Base-by-base conservation (phyloP, 2,329 filamentous ascomycete species). In the Trichoderma sp. region DNA sequence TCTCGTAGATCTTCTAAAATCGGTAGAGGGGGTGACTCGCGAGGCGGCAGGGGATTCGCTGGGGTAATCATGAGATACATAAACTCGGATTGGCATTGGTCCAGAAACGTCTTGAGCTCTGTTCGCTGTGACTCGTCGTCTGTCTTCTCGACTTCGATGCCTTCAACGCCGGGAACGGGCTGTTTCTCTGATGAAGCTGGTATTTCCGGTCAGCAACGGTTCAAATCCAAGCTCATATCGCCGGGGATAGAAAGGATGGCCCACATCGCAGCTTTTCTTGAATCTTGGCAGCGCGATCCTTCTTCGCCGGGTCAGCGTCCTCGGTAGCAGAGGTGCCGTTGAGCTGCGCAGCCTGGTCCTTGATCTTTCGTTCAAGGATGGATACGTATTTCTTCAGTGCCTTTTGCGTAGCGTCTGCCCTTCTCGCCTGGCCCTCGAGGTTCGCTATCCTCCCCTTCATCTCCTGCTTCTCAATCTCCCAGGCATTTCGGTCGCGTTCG, bases 381-480 rank as follows among this genome's bases (percentile, higher is more conserved):
- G 89, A 86, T 69, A 98, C 91, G 77, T 97, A 96, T 83, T 94
- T 94, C 78, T 93, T 94, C 66, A 97, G 83, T 39, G 94, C 93
- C 80, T 94, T 94, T 75, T 97, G 94, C 69, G 94, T 89, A 71
- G 92, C 91, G 80, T 97, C 96, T 61, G 92, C 91, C 73, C 95
- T 93, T 72, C 94, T 87, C 37, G 91, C 88, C 74, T 97, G 93
- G 66, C 96, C 96, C 81, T 99, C 96, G 72, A 98, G 88, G 76
- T 92, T 91, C 63, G 95, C 95, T 82, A 99, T 97, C 77, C 96
- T 90, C 74, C 93, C 94, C 84, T 97, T 97, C 96, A 99, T 98
- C 83, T 99, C 96, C 76, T 97, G 96, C 77, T 94, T 91, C 81
- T 99, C 96, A 78, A 99, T 99, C 81, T 99, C 96, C 96, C 96